Evolutionary conservation across 2,329 filamentous ascomycete genomes (phyloP).

Genomic region (Diaporthe sp.): DNA sequence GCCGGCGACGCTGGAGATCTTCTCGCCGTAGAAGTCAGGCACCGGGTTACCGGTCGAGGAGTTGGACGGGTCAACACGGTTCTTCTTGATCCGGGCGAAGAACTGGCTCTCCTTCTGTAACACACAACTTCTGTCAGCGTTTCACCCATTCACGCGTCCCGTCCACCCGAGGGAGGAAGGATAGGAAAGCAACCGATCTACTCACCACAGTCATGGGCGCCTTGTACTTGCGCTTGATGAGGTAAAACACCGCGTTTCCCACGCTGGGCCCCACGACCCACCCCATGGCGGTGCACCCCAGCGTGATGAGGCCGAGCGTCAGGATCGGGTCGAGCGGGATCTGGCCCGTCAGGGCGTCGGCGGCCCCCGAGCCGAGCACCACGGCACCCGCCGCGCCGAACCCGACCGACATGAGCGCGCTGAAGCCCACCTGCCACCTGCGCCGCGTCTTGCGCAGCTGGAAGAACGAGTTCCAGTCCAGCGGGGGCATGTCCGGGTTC

Average conservation of each 20-base stretch:
- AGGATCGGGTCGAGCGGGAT: conserved; percentile 91
- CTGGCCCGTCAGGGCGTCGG: conserved; percentile 78
- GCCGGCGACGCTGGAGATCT: conserved; percentile 91
- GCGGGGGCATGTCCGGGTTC: conserved; percentile 54
- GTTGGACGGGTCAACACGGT: conserved; percentile 90
- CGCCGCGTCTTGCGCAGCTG: conserved; percentile 87
- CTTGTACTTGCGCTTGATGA: conserved; percentile 79
- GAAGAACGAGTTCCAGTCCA: conserved; percentile 95
- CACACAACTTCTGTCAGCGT: conserved; percentile 19
- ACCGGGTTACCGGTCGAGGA: conserved; percentile 95
- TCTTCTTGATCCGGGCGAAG: conserved; percentile 90
- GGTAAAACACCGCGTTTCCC: conserved; percentile 84
- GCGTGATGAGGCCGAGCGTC: conserved; percentile 83
- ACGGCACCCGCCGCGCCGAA: conserved; percentile 74
- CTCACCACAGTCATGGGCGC: conserved; percentile 78
- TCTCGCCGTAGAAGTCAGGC: conserved; percentile 98
- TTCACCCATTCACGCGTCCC: not conserved
- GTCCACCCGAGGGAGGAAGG: too few relatives aligned
- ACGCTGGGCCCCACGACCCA: conserved; percentile 91
- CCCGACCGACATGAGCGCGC: conserved; percentile 73
- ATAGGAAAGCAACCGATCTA: conserved; percentile 39
- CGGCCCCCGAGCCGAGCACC: conserved; percentile 78
- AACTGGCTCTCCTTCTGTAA: conserved; percentile 91
- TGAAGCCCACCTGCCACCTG: conserved; percentile 85
- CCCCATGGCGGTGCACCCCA: conserved; percentile 63